phyloP scores from a whole-genome alignment of 1,139 yeast genomes.

The Yamadazyma blattariae region DNA sequence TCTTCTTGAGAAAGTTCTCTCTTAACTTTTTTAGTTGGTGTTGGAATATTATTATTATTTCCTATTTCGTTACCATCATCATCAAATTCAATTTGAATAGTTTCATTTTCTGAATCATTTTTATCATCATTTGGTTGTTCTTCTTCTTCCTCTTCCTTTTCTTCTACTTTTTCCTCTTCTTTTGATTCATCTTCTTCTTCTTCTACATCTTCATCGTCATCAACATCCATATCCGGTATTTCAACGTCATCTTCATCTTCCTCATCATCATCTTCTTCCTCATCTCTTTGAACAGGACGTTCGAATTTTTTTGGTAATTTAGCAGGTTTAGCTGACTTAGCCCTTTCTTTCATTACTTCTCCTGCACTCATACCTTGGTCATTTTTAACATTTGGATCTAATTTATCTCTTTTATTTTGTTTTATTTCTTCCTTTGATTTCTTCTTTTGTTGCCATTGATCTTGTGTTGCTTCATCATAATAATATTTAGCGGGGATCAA shows the following conservation, averaged over 20 bases:
- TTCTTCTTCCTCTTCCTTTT: constrained; percentile 12
- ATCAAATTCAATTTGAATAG: constrained; percentile 57
- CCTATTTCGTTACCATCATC: constrained; percentile 69
- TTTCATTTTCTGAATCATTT: constrained; percentile 15
- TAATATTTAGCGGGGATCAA: constrained; percentile 92
- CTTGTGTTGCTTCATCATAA: constrained; percentile 74
- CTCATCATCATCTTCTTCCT: constrained; percentile 17
- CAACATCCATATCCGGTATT: constrained; percentile 16
- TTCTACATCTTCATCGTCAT: constrained; percentile 13
- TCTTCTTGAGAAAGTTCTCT: constrained; percentile 42
- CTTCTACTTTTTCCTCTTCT: constrained; percentile 12
- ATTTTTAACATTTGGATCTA: constrained; percentile 66
- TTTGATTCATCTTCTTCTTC: constrained; percentile 15
- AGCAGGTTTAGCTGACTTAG: constrained; percentile 57
- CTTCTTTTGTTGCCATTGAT: constrained; percentile 89
- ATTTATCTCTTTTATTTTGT: constrained; percentile 63
- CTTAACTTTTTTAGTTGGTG: constrained; percentile 21
- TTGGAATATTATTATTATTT: constrained; percentile 16
- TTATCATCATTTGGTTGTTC: constrained; percentile 15
- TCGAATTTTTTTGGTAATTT: constrained; percentile 40
- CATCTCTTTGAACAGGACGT: constrained; percentile 12
- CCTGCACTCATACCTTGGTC: constrained; percentile 54
- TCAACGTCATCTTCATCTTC: constrained; percentile 15
- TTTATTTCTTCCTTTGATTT: constrained; percentile 64
- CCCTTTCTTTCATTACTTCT: constrained; percentile 59